Conservation (phyloP, 768 basidiomycete species). For the Auricularia sp. region DNA sequence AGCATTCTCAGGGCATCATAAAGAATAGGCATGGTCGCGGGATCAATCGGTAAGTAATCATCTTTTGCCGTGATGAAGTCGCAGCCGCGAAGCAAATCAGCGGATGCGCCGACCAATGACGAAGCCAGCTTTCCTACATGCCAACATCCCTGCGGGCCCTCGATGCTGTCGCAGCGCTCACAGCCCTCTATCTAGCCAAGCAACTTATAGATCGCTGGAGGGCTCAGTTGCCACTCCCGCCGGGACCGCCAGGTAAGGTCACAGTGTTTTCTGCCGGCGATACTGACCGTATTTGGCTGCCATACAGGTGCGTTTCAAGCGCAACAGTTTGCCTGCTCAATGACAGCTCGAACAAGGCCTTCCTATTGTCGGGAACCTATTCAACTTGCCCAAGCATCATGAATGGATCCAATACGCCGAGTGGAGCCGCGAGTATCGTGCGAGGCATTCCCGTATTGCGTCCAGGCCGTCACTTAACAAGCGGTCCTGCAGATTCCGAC, state of each 20-base stretch:
- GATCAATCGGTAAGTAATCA: too few relatives aligned
- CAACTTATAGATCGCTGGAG: neutral
- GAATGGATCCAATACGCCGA: slow-evolving; percentile 32
- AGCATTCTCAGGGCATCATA: too few relatives aligned
- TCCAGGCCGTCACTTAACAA: too few relatives aligned
- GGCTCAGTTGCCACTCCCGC: neutral
- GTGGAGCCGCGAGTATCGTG: slow-evolving; percentile 31
- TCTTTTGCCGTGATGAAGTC: too few relatives aligned
- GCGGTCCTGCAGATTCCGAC: neutral
- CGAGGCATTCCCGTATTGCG: slow-evolving; percentile 3
- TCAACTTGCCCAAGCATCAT: slow-evolving; percentile 31
- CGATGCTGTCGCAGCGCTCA: neutral
- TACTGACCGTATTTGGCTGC: neutral
- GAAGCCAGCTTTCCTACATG: too few relatives aligned
- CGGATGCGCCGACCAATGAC: too few relatives aligned
- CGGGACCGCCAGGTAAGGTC: neutral
- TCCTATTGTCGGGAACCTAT: slow-evolving; percentile 46
- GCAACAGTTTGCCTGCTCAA: neutral
- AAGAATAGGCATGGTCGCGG: too few relatives aligned
- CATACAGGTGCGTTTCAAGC: neutral
- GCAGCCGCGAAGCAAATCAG: too few relatives aligned
- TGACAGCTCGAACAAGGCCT: slow-evolving; percentile 8
- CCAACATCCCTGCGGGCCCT: neutral
- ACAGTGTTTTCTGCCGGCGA: neutral
- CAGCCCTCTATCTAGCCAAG: neutral